Conservation (phyloP, 495 filamentous ascomycete genomes). For the Penicillium waksmanii region DNA sequence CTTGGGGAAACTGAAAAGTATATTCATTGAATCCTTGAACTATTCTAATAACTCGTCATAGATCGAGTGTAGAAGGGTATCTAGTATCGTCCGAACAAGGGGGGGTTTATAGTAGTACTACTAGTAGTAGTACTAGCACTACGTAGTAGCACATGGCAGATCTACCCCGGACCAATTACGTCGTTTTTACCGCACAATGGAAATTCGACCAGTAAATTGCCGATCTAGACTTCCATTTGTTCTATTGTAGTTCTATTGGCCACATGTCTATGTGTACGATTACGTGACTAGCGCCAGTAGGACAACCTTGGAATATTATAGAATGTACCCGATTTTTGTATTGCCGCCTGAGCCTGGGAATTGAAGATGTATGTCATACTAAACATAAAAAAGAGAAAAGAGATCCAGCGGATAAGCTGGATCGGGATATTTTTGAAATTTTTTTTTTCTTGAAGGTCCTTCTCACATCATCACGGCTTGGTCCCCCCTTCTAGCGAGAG, state of each 20-base stretch:
- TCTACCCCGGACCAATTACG: constrained; percentile 19
- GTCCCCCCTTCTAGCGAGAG: constrained; percentile 16
- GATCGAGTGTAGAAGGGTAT: no score
- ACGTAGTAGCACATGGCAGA: not conserved
- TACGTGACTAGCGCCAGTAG: not conserved
- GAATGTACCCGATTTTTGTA: constrained; percentile 37
- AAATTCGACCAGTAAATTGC: constrained; percentile 2
- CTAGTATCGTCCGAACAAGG: no score
- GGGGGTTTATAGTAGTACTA: no score
- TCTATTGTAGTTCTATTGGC: not conserved
- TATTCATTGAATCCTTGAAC: no score
- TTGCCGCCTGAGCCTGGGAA: constrained; percentile 45
- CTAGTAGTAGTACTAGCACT: no score
- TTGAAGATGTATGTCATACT: constrained; percentile 46
- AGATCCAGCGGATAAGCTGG: constrained; percentile 41
- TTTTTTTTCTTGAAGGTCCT: constrained; percentile 47
- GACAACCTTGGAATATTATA: not conserved
- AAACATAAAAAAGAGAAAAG: constrained; percentile 39
- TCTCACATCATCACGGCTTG: constrained; percentile 43
- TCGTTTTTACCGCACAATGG: constrained; percentile 21
- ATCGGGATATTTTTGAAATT: constrained; percentile 46
- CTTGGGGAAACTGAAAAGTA: no score
- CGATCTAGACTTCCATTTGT: not conserved
- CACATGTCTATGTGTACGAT: not conserved
- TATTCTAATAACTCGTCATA: no score